Evolutionary conservation across 176 grass and related monocot species (phyloP), one percentile per base, ranked within the genome.

Genomic region (Ananas comosus): DNA sequence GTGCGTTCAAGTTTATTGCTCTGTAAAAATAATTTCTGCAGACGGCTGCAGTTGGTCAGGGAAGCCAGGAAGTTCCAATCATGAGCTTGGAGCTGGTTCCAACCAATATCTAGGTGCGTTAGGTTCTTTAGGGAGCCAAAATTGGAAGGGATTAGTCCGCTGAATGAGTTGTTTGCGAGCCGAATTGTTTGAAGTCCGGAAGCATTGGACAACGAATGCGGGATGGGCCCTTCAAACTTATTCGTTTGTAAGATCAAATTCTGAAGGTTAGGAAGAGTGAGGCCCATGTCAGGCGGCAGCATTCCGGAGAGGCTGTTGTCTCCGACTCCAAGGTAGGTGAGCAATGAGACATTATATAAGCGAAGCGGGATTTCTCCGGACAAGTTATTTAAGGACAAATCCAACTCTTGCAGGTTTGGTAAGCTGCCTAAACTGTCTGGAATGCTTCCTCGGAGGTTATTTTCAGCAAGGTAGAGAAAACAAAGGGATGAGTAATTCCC

Each of bases 311-410:
- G 69, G 11, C 61, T 67, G 18, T 87, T 87, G 11, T 63, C 57
- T 9, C 66, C 76, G 69, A 87, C 74, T 1, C 69, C 71, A 8
- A 87, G 70, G 57, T 57, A 63, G 50, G 3, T 16, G 42, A 87
- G 10, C 13, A 61, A 73, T n/a, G 85, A 80, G 13, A 83, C 64
- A 49, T 87, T 87, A 70, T 80, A 87, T 18, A 87, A 9, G 24
- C 70, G 51, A 0, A 10, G 17, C 0, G 83, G 74, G n/a, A 82
- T 64, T 52, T 13, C 7, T 51, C 85, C 80, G 22, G 76, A 83
- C 76, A 87, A 69, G 25, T 59, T 18, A 50, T 87, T 87, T 49
- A 64, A 29, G 27, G 80, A 58, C 50, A 87, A 74, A 14, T 76
- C 69, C 17, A 83, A 27, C 25, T 14, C 57, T 51, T 64, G 1